A percentile compares a stretch with the other conserved stretches of the same genome.
phyloP scores from a whole-genome alignment of 768 basidiomycete species.

The Exidia glandulosa region DNA sequence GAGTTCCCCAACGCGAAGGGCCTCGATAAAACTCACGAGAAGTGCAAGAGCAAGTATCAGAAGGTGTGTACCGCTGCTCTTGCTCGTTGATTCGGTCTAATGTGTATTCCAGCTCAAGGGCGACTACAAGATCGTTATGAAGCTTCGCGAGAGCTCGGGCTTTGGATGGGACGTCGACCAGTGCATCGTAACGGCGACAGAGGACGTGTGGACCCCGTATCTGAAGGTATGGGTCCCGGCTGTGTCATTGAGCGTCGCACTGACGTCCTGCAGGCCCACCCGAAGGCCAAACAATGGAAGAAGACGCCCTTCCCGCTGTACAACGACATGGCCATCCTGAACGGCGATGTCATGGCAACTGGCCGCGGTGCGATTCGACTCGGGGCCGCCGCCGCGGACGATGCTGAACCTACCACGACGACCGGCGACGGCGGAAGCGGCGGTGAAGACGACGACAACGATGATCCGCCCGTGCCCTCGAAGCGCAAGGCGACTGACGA shows the following conservation, averaged over 20 bases:
- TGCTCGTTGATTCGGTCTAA: neutral
- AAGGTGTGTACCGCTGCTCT: neutral
- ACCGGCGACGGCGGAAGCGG: neutral
- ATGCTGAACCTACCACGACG: neutral
- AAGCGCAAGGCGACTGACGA: neutral
- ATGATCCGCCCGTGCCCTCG: neutral
- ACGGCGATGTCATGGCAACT: neutral
- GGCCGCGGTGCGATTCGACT: neutral
- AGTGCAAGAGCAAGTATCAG: too few relatives aligned
- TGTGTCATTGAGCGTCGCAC: neutral
- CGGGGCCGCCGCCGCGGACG: neutral
- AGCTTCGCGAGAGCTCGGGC: neutral
- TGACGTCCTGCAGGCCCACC: neutral
- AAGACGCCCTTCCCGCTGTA: neutral
- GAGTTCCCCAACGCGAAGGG: too few relatives aligned
- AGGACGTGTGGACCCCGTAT: neutral
- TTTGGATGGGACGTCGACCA: neutral
- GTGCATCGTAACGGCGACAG: neutral
- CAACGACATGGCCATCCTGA: neutral
- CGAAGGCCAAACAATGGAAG: neutral
- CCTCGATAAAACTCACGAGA: too few relatives aligned
- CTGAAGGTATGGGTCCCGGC: neutral
- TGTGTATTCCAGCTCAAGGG: neutral
- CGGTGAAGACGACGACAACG: neutral
- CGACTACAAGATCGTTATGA: neutral